Percentiles rank a stretch among this genome's conserved stretches.
Evolutionary conservation across 768 basidiomycete genomes (phyloP).

Genomic region (Amanita brunnescens): DNA sequence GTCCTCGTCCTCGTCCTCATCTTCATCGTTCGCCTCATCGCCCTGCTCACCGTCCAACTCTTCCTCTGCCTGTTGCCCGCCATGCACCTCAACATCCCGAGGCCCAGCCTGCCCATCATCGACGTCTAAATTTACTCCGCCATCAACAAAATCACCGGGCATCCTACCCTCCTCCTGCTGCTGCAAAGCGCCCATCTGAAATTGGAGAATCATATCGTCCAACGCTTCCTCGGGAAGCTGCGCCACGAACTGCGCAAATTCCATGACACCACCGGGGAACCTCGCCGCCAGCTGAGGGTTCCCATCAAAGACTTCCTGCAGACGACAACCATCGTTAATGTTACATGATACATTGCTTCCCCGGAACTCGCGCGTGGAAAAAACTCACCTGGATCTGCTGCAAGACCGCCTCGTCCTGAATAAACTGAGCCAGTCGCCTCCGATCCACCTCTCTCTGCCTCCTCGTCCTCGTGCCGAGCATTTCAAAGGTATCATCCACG

Average conservation of each 20-base stretch:
- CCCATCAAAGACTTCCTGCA: conserved; percentile 46
- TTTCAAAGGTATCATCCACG: conserved; percentile 40
- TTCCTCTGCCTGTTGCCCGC: conserved; percentile 13
- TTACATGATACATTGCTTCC: background rate
- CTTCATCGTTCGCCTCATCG: too few relatives aligned
- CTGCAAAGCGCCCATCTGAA: conserved; percentile 29
- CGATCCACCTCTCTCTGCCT: conserved; percentile 40
- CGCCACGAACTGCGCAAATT: conserved; percentile 49
- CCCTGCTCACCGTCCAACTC: conserved; percentile 14
- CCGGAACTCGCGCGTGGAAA: too few relatives aligned
- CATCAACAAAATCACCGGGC: conserved; percentile 33
- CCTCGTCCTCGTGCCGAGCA: conserved; percentile 21
- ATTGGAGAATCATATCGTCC: conserved; percentile 46
- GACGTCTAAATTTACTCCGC: conserved; percentile 14
- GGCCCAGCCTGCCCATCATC: conserved; percentile 7
- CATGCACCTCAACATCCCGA: conserved; percentile 12
- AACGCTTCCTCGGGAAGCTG: conserved; percentile 50
- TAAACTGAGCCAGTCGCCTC: conserved; percentile 42
- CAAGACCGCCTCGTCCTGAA: conserved; percentile 50
- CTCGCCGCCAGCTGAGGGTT: conserved; percentile 44
- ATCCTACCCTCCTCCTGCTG: conserved; percentile 31
- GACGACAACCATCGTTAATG: background rate
- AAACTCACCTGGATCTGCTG: conserved; percentile 43
- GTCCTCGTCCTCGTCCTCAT: conserved; percentile 23
- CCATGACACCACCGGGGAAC: conserved; percentile 58